A percentile compares a stretch with the other conserved stretches of the same genome.
Conservation (phyloP, 2,329 filamentous ascomycete species). For the Ceratocystis diversiconidia region DNA sequence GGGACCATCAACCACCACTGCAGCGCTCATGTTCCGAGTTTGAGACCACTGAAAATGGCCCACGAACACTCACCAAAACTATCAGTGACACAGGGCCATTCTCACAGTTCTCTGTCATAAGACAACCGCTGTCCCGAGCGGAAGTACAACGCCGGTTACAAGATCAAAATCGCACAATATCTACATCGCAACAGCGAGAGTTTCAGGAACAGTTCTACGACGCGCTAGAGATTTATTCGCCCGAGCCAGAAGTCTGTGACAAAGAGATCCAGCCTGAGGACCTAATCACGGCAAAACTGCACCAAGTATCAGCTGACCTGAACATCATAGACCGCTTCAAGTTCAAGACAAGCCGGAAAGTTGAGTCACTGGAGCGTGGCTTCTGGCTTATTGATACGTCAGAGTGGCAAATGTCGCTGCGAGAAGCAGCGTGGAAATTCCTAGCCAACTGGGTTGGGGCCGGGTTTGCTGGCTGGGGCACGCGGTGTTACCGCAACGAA, state of each 20-base stretch:
- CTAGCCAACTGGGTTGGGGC: conserved; percentile 44
- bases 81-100: conserved; percentile 10
- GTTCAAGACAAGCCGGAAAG: neutral
- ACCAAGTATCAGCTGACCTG: conserved; percentile 38
- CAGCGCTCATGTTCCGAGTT: neutral
- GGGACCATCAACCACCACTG: neutral
- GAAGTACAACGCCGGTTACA: conserved; percentile 23
- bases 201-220: conserved; percentile 21
- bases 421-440: conserved; percentile 45
- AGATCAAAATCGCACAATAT: conserved; percentile 8
- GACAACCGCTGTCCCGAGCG: conserved; percentile 20
- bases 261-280: conserved; percentile 32
- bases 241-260: conserved; percentile 35
- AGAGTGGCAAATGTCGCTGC: conserved; percentile 36
- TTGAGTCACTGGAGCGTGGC: conserved; percentile 50
- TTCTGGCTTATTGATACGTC: conserved; percentile 56
- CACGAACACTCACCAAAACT: conserved; percentile 17
- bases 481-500: conserved; percentile 39
- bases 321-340: conserved; percentile 38
- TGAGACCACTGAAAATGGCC: neutral
- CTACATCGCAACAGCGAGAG: conserved; percentile 18
- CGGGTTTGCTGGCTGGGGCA: conserved; percentile 52
- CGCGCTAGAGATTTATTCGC: conserved; percentile 38
- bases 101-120: neutral
- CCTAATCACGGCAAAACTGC: conserved; percentile 43